Base-by-base conservation (phyloP, 1,284 basidiomycete species). In the Thecaphora thlaspeos region DNA sequence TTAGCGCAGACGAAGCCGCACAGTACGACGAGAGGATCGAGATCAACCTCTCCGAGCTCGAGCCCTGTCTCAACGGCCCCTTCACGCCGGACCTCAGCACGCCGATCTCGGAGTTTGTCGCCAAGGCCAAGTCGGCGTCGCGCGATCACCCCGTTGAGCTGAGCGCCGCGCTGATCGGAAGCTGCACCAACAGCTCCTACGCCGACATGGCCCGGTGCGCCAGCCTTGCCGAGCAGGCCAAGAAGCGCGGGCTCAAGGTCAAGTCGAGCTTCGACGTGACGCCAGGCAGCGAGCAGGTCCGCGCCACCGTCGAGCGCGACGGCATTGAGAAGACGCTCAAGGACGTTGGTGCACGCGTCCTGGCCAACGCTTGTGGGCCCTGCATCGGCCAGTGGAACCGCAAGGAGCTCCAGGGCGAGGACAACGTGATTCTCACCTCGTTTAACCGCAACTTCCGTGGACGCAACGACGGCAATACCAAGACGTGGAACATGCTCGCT, bases 371-470 rank as follows among this genome's bases (percentile, higher is more conserved):
- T 1, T 98, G 95, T 71, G 95, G 95, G 48, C 95, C 95, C 28
- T 99, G 95, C 79, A 98, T 98, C 70, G 95, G 95, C 37, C 95
- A 97, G 81, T 99, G 95, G 95, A 92, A 97, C 79, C 86, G 95
- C 40, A 87, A 88, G 50, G 92, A 93, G 64, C 86, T 88, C 73
- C 85, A 90, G 77, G 88, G 85, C 50, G 88, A 96, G 80, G 89
- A 96, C 76, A 98, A 98, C 76, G 91, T 92, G 23, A 98, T 98
- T 70, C 80, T 98, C 46, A 96, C 95, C 3, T 95, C 91, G 40
- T 98, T 97, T 83, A 99, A 99, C 81, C 86, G 91, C 36, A 90
- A 98, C 82, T 98, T 99, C 84, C 92, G 91, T 80, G 92, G 90
- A 2, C 86, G 95, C 65, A 98, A 98, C 79, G 95, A 99, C 76